phyloP scores from a whole-genome alignment of 2,329 filamentous ascomycete genomes.

The Aschersonia sp. region DNA sequence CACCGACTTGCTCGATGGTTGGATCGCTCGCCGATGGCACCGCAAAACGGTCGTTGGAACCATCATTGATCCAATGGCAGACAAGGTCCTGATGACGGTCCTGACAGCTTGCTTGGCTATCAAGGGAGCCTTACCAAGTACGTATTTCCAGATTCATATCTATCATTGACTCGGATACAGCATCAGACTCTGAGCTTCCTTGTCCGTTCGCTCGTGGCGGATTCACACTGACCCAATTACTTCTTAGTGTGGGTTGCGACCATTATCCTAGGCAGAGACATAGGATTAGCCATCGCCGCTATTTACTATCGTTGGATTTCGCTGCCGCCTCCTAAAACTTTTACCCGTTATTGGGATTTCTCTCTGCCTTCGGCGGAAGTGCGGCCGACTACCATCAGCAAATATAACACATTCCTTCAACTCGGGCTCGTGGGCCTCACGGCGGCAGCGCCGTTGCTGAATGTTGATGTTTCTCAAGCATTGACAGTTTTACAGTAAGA shows the following conservation, averaged over 20 bases:
- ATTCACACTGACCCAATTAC: background rate
- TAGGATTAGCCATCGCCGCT: conserved; percentile 68
- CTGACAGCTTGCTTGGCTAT: conserved; percentile 72
- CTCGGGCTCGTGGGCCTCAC: conserved; percentile 74
- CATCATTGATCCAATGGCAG: conserved; percentile 91
- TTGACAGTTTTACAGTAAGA: conserved; percentile 51
- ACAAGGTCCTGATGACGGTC: conserved; percentile 92
- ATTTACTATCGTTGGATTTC: conserved; percentile 96
- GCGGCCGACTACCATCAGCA: conserved; percentile 68
- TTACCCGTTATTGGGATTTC: conserved; percentile 92
- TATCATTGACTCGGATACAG: background rate
- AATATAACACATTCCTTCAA: conserved; percentile 89
- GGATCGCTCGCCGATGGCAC: conserved; percentile 78
- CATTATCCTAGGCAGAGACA: conserved; percentile 84
- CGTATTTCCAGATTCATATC: conserved; percentile 13
- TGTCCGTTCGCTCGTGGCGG: no score
- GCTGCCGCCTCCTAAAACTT: conserved; percentile 83
- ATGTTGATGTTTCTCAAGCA: conserved; percentile 36
- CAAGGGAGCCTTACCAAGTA: conserved; percentile 69
- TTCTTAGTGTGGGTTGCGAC: conserved; percentile 63
- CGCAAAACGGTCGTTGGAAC: conserved; percentile 88
- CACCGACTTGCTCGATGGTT: conserved; percentile 87
- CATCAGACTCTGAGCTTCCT: background rate
- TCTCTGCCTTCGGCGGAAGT: conserved; percentile 79
- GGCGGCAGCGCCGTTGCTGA: conserved; percentile 63